Percentiles rank a stretch among this genome's conserved stretches.
Evolutionary conservation across 1,139 yeast species (phyloP).

Genomic region (Kurtzmaniella quercitrusa): DNA sequence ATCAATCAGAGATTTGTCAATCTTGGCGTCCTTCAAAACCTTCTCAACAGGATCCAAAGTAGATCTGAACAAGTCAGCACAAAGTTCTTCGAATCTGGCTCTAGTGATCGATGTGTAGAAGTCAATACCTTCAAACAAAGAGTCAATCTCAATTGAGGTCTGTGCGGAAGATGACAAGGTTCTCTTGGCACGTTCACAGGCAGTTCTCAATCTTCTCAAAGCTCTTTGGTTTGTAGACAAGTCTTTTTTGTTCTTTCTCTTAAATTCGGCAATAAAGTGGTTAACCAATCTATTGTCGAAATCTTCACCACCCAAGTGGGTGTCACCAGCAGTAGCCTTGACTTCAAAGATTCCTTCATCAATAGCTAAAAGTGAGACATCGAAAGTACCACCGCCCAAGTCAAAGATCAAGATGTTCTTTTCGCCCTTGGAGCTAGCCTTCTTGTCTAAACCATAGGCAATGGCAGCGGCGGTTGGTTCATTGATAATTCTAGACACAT

Average conservation of each 20-base stretch:
- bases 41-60: conserved; percentile 42
- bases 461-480: conserved; percentile 66
- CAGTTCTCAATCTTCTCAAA: conserved; percentile 41
- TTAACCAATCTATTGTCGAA: conserved; percentile 36
- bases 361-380: conserved; percentile 87
- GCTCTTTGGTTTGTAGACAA: conserved; percentile 35
- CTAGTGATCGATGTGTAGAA: conserved; percentile 41
- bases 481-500: conserved; percentile 56
- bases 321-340: conserved; percentile 97
- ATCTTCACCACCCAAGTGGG: conserved; percentile 95
- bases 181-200: conserved; percentile 44
- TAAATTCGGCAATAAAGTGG: conserved; percentile 34
- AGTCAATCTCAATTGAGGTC: conserved; percentile 39
- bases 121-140: conserved; percentile 38
- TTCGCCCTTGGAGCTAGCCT: conserved; percentile 39
- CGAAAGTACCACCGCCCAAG: conserved; percentile 98
- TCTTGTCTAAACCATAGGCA: conserved; percentile 67
- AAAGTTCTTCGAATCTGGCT: conserved; percentile 44
- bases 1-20: conserved; percentile 36
- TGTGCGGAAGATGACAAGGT: conserved; percentile 39
- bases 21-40: conserved; percentile 40
- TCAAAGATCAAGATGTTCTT: conserved; percentile 73
- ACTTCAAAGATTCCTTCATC: conserved; percentile 97
- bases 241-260: conserved; percentile 38
- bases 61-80: conserved; percentile 42